Base-by-base conservation (phyloP, 2,329 filamentous ascomycete genomes). In the Penicillium vulpinum region DNA sequence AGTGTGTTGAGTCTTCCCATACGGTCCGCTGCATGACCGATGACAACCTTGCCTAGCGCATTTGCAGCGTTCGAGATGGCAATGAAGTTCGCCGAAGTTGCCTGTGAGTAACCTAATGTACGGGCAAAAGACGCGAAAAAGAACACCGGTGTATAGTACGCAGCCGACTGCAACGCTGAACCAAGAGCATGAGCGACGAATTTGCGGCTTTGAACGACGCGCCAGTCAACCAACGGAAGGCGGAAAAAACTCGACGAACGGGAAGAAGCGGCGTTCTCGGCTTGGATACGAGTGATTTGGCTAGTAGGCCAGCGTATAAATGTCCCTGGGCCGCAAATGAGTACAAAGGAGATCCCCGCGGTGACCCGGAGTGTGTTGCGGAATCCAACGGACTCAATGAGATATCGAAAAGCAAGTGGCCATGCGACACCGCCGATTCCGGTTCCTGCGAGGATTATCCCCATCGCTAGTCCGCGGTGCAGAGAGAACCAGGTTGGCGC, bases 61-160 rank as follows among this genome's bases (percentile, higher is more conserved):
- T 76, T 77, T 8, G 73, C 70, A 0, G 73, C 74, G 48, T 77
- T 78, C 26, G 71, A 75, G 4, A 77, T 62, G 5, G 75, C 68
- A 35, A 77, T 75, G 16, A 78, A 70, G 21, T 71, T 77, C 0
- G 75, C 73, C 0, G 72, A 74, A 11, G 70, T 70, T 1, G 65
- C 62, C 13, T 65, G 64, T 22, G 66, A 69, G 13, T 77, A 78
- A 5, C 75, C 75, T 29, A 77, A 57, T 2, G 72, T 73, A 15
- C 69, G 67, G 2, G 75, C 74, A 56, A 74, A 77, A 6, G 73
- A 67, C 0, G 75, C 70, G 16, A 76, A 67, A 57, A 77, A 77
- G 33, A 71, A 76, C 4, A 77, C 65, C 0, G 75, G 75, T 0
- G 72, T 72, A 45, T 72, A 73, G 58, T 76, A 76, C 0, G 71